Percentiles rank a stretch among this genome's conserved stretches.
These are phyloP conservation scores for Yamadazyma conglobata DNA, from an alignment of 1,139 yeast genomes.

Conservation along the genomic window DNA sequence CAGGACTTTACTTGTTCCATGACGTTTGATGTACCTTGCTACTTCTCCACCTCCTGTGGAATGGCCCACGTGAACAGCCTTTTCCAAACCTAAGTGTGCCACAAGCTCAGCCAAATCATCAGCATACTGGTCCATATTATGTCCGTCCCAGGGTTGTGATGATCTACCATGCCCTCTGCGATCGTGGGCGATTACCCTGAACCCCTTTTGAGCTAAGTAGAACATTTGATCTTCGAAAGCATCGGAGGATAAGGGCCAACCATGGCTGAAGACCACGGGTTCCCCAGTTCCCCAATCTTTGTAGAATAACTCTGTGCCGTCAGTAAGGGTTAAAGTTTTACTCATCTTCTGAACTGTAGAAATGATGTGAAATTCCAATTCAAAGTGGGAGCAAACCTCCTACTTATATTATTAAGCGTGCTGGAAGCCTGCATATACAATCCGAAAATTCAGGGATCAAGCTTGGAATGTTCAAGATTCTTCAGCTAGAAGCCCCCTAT, in stretches of 20 bases:
- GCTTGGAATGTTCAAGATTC: too few species aligned
- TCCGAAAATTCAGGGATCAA: too few species aligned
- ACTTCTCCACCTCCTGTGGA: constrained; percentile 20
- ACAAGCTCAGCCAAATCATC: constrained; percentile 18
- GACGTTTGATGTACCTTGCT: constrained; percentile 16
- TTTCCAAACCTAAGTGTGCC: constrained; percentile 13
- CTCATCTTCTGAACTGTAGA: background rate
- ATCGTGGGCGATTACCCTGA: constrained; percentile 18
- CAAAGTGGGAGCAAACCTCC: too few species aligned
- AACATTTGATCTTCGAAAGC: constrained; percentile 19
- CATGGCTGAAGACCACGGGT: constrained; percentile 17
- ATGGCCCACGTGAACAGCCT: constrained; percentile 17
- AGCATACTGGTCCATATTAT: constrained; percentile 19
- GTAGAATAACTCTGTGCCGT: constrained; percentile 15
- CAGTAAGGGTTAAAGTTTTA: background rate
- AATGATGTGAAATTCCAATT: too few species aligned
- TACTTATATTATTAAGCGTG: too few species aligned
- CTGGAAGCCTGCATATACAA: too few species aligned
- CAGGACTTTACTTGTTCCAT: constrained; percentile 14
- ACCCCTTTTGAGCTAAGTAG: constrained; percentile 15
- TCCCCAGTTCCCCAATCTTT: constrained; percentile 18
- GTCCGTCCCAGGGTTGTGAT: constrained; percentile 17
- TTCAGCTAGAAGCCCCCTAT: too few species aligned
- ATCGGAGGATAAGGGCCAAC: constrained; percentile 18
- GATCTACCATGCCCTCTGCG: constrained; percentile 19